Percentiles rank a stretch among this genome's conserved stretches.
These are phyloP conservation scores for Fusarium protoensiforme DNA, from an alignment of 2,329 filamentous ascomycete species.

Conservation along the genomic window DNA sequence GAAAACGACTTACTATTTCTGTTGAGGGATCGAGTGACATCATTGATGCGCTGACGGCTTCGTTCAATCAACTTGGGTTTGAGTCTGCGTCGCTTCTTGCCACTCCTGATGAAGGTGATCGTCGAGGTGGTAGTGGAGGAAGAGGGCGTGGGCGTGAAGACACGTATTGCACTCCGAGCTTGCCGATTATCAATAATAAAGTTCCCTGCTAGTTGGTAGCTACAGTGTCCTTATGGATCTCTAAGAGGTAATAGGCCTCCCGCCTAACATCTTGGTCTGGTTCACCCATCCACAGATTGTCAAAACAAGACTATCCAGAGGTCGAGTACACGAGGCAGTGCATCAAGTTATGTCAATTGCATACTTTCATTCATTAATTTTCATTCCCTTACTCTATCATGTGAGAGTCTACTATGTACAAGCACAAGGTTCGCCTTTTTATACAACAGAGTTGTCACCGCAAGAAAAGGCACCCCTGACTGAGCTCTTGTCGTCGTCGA, in stretches of 20 bases:
- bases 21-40: too few relatives aligned
- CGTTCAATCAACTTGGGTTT: too few relatives aligned
- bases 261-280: background rate
- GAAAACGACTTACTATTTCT: too few relatives aligned
- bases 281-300: background rate
- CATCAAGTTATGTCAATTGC: background rate
- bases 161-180: background rate
- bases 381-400: background rate
- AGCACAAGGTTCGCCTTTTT: background rate
- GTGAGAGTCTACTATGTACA: background rate
- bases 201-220: background rate
- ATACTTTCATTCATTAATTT: slow-evolving; percentile 3
- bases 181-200: background rate
- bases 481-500: slow-evolving; percentile 34
- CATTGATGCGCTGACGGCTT: too few relatives aligned
- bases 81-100: too few relatives aligned
- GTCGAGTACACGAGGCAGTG: background rate
- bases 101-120: too few relatives aligned
- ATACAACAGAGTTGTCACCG: slow-evolving; percentile 45
- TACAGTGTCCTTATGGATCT: too few relatives aligned
- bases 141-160: too few relatives aligned
- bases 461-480: slow-evolving; percentile 47
- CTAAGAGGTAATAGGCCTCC: too few relatives aligned
- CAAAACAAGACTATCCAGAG: background rate
- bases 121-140: too few relatives aligned